Evolutionary conservation across 805 yeast species (phyloP), one percentile per base, ranked within the genome.

Genomic region (Trichomonascus vanleenenianus): DNA sequence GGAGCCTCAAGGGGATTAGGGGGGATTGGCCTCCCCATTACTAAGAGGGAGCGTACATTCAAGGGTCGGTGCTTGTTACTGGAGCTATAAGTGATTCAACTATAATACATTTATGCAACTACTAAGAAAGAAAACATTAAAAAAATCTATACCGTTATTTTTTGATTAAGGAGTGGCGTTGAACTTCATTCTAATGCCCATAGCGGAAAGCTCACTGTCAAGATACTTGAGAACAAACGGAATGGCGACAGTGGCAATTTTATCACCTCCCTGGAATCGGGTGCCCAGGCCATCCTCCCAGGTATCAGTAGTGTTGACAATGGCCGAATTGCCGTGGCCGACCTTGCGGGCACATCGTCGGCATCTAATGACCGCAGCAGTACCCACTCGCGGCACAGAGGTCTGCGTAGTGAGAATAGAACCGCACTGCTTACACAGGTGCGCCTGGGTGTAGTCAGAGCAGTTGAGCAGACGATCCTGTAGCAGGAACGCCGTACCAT

Each of bases 221-320:
- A 93, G 73, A 63, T 91, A 93, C 63, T 89, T 85, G 74, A 93
- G 76, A 30, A 93, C 98, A 63, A 89, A 93, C 47, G 98, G 98
- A 63, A 93, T 83, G 39, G 96, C 96, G 53, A 93, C 93, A 0
- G 95, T 84, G 2, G 97, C 83, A n/a, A 96, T 87, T 50, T 93
- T 76, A 49, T 78, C 81, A 60, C 98, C 98, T 44, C 98, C 98
- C 46, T 79, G 80, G 62, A 83, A 91, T 62, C 83, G 81, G 61
- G 79, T 83, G 43, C 98, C 97, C 57, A 83, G 88, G 15, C 97
- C 97, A 63, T 93, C 98, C 70, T 93, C 97, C 98, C 98, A 93
- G 54, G 76, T 81, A 48, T 77, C 78, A 47, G 71, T 73, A 30
- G 74, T 70, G 39, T 62, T 61, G 44, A 60, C 62, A 31, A 61